Percentiles rank a stretch among this genome's conserved stretches.
phyloP scores from a whole-genome alignment of 1,139 yeast species.

The Protomyces gravidus region DNA sequence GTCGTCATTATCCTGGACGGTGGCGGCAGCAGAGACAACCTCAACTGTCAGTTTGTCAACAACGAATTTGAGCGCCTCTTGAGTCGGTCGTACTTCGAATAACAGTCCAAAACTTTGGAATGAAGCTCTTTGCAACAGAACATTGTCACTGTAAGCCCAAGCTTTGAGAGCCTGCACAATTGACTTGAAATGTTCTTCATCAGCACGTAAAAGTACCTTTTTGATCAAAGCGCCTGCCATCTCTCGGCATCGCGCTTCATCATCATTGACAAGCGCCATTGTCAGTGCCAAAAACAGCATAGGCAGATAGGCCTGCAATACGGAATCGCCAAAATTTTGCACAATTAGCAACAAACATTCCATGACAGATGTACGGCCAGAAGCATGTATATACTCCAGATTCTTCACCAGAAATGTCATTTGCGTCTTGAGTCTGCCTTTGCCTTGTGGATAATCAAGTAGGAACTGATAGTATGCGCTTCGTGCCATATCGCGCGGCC shows the following conservation, averaged over 20 bases:
- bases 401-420: conserved; percentile 79
- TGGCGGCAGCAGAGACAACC: conserved; percentile 5
- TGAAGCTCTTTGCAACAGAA: conserved; percentile 67
- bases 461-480: conserved; percentile 77
- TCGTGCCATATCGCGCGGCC: conserved; percentile 81
- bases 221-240: conserved; percentile 67
- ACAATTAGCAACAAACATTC: conserved; percentile 73
- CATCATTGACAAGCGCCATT: conserved; percentile 72
- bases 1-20: conserved; percentile 9
- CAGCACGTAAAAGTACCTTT: conserved; percentile 54
- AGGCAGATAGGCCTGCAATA: conserved; percentile 57
- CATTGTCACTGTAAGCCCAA: conserved; percentile 62
- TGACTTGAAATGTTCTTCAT: conserved; percentile 44
- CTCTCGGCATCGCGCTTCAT: conserved; percentile 75
- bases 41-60: conserved; percentile 4
- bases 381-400: conserved; percentile 75
- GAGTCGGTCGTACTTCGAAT: conserved; percentile 41
- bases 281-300: conserved; percentile 82
- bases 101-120: conserved; percentile 66
- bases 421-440: conserved; percentile 76
- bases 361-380: conserved; percentile 87
- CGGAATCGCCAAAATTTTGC: conserved; percentile 59
- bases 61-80: conserved; percentile 12
- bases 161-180: conserved; percentile 58
- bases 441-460: conserved; percentile 93